phyloP scores from a whole-genome alignment of 2,329 filamentous ascomycete genomes.

The Acrocalymma vagum region DNA sequence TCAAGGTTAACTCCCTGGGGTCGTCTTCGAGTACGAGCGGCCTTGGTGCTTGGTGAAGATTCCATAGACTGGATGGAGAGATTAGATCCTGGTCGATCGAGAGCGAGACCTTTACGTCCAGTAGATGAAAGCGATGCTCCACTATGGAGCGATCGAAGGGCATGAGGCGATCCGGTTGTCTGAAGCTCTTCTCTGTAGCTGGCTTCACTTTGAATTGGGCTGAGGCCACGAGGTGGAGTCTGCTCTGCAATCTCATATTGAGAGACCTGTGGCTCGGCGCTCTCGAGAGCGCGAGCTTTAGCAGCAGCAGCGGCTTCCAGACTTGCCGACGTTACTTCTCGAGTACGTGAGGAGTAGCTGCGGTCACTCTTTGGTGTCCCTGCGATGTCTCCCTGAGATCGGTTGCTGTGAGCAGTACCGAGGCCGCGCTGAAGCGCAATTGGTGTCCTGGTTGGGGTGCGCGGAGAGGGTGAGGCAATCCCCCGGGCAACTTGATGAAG shows the following conservation, averaged over 20 bases:
- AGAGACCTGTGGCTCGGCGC: conserved; percentile 41
- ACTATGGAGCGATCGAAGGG: conserved; percentile 55
- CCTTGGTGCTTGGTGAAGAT: conserved; percentile 66
- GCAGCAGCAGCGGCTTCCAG: conserved; percentile 47
- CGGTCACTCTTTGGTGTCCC: conserved; percentile 55
- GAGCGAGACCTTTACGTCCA: conserved; percentile 66
- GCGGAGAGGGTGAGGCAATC: conserved; percentile 67
- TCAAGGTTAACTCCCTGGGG: conserved; percentile 63
- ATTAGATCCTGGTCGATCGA: conserved; percentile 60
- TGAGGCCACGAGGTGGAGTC: conserved; percentile 69
- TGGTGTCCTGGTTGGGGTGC: conserved; percentile 69
- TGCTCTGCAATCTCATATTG: conserved; percentile 46
- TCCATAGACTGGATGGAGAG: conserved; percentile 67
- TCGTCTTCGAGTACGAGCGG: conserved; percentile 62
- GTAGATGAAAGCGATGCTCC: conserved; percentile 66
- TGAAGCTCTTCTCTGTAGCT: conserved; percentile 65
- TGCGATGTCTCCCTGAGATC: conserved; percentile 60
- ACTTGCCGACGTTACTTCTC: conserved; percentile 28
- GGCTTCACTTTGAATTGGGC: conserved; percentile 91
- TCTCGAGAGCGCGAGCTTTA: conserved; percentile 46
- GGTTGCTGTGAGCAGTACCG: conserved; percentile 71
- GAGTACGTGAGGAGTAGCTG: conserved; percentile 50
- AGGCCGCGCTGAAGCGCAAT: conserved; percentile 65
- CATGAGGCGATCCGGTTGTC: conserved; percentile 50
- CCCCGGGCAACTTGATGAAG: conserved; percentile 71